phyloP scores from a whole-genome alignment of 441 rosid genomes.

The Brassica balearica region DNA sequence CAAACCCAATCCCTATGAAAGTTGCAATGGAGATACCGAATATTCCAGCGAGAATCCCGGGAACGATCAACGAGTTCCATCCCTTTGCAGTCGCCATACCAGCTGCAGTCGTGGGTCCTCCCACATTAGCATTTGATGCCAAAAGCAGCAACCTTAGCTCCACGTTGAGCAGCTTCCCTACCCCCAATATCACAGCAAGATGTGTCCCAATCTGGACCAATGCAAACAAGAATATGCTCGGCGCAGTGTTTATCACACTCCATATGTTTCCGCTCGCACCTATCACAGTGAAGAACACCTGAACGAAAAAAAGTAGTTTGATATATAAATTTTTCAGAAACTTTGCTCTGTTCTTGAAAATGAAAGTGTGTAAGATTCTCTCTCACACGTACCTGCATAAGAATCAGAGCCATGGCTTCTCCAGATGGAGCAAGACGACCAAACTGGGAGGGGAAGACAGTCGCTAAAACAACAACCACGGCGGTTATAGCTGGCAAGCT shows the following conservation, averaged over 20 bases:
- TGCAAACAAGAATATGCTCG: conserved; percentile 83
- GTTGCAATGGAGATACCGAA: too few species aligned
- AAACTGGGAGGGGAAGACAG: conserved; percentile 68
- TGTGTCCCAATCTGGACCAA: conserved; percentile 72
- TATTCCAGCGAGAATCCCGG: too few species aligned
- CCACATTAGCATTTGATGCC: too few species aligned
- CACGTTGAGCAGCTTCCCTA: conserved; percentile 73
- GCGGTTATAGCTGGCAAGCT: conserved; percentile 80
- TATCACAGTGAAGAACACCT: conserved; percentile 76
- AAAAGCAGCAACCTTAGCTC: conserved; percentile 71
- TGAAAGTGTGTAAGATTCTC: not conserved
- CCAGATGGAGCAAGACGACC: conserved; percentile 80
- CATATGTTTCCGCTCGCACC: conserved; percentile 92
- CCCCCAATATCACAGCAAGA: conserved; percentile 70
- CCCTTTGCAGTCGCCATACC: too few species aligned
- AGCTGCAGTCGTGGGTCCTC: too few species aligned
- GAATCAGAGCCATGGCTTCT: conserved; percentile 87
- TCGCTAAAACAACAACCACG: conserved; percentile 70
- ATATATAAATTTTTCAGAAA: not conserved
- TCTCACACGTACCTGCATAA: conserved; percentile 70
- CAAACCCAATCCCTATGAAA: too few species aligned
- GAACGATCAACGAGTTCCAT: too few species aligned
- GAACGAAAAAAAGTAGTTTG: not conserved
- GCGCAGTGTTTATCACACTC: conserved; percentile 78
- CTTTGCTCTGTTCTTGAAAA: conserved; percentile 10